phyloP scores from a whole-genome alignment of 2,329 filamentous ascomycete species.

The Nigrograna mackinnonii region DNA sequence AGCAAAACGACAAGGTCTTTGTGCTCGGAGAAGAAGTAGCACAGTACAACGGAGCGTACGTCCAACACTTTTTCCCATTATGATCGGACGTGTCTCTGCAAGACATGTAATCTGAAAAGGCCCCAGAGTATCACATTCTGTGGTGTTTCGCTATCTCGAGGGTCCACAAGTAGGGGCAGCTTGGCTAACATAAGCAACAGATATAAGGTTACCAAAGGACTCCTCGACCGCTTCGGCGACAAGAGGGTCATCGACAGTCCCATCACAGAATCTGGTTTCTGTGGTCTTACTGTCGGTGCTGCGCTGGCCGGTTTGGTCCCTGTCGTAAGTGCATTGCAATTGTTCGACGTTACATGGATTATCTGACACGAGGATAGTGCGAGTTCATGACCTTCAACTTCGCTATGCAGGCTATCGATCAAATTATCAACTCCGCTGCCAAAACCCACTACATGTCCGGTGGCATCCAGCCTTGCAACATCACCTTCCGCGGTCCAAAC shows the following conservation, averaged over 20 bases:
- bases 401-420: constrained; percentile 99
- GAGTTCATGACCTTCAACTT: constrained; percentile 99
- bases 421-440: constrained; percentile 97
- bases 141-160: no score
- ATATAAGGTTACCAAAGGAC: constrained; percentile 99
- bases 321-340: constrained; percentile 73
- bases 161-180: no score
- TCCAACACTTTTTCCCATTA: constrained; percentile 25
- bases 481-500: constrained; percentile 99
- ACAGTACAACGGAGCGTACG: constrained; percentile 95
- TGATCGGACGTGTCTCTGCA: no score
- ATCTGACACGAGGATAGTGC: constrained; percentile 67
- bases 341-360: no score
- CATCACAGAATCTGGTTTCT: constrained; percentile 97
- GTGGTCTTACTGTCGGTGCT: constrained; percentile 90
- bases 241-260: constrained; percentile 97
- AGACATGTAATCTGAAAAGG: no score
- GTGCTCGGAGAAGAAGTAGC: constrained; percentile 97
- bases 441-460: constrained; percentile 99
- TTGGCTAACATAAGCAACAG: constrained; percentile 49
- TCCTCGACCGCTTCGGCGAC: constrained; percentile 95
- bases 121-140: no score
- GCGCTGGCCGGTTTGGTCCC: constrained; percentile 93
- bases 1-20: constrained; percentile 92
- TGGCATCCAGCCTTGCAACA: constrained; percentile 98